phyloP scores from a whole-genome alignment of 352 stramenopile genomes.

The Globisporangium nagaii region DNA sequence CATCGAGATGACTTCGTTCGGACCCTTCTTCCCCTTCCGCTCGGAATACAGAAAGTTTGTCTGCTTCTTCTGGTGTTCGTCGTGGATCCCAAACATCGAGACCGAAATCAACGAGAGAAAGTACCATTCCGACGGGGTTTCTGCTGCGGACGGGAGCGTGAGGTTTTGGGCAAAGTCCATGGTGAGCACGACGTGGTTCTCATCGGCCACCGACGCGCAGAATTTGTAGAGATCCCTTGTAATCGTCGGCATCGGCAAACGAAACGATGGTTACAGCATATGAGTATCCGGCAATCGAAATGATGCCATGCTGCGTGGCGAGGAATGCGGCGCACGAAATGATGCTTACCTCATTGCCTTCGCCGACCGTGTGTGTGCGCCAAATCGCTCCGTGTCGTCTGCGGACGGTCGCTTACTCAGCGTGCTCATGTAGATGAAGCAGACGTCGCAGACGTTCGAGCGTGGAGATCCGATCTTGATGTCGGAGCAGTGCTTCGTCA shows the following conservation, averaged over 20 bases:
- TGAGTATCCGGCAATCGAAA: background rate
- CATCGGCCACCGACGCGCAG: background rate
- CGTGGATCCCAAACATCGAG: constrained; percentile 11
- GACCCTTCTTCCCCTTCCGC: constrained; percentile 5
- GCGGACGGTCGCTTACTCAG: background rate
- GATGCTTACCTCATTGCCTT: constrained; percentile 7
- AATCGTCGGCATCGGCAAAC: background rate
- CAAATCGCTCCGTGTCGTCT: constrained; percentile 8
- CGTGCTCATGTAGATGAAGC: constrained; percentile 5
- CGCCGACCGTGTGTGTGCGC: background rate
- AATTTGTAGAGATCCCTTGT: background rate
- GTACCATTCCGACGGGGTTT: constrained; percentile 12
- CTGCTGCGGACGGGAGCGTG: background rate
- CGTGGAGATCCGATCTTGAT: constrained; percentile 8
- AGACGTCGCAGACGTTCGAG: constrained; percentile 11
- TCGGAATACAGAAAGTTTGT: constrained; percentile 11
- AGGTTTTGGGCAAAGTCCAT: constrained; percentile 15
- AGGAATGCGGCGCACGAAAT: background rate
- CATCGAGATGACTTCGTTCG: constrained; percentile 16
- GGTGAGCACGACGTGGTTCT: constrained; percentile 2
- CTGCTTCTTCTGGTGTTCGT: background rate
- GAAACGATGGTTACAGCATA: background rate
- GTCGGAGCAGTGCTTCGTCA: background rate
- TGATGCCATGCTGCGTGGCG: background rate
- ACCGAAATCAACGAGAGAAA: constrained; percentile 10